Evolutionary conservation across 352 stramenopile genomes (phyloP).

Genomic region (Phytophthora lateralis): DNA sequence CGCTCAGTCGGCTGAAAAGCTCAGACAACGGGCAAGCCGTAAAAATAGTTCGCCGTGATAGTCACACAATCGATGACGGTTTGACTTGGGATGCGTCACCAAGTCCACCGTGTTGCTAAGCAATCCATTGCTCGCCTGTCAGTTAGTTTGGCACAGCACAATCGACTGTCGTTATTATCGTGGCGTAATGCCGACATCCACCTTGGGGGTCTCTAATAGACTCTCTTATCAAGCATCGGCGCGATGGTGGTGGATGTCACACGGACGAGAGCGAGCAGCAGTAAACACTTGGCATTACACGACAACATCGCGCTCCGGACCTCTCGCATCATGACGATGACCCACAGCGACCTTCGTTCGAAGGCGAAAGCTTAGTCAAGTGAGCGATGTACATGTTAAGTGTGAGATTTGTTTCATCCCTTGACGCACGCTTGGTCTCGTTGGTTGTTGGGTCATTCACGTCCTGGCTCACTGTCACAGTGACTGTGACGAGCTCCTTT

Average conservation of each 20-base stretch:
- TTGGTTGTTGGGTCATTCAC: neutral
- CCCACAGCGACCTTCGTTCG: neutral
- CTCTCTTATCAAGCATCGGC: no score
- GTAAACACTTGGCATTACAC: slow-evolving; percentile 4
- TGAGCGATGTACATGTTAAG: neutral
- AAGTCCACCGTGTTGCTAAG: neutral
- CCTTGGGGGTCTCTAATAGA: no score
- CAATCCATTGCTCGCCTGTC: neutral
- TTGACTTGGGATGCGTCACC: neutral
- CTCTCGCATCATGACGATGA: no score
- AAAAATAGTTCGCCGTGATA: slow-evolving; percentile 23
- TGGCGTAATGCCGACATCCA: no score
- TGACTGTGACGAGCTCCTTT: neutral
- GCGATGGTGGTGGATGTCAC: slow-evolving; percentile 4
- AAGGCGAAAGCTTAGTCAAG: neutral
- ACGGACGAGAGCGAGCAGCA: slow-evolving; percentile 1
- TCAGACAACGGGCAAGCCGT: slow-evolving; percentile 6
- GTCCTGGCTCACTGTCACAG: neutral
- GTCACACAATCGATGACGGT: slow-evolving; percentile 10
- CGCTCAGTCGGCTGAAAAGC: neutral
- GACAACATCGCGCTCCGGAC: no score
- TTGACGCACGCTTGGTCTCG: neutral
- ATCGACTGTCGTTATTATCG: no score
- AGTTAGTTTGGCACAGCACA: no score
- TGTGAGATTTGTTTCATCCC: neutral